Percentiles rank a stretch among this genome's conserved stretches.
phyloP scores from a whole-genome alignment of 352 stramenopile genomes.

The Phytopythium ostracodes region DNA sequence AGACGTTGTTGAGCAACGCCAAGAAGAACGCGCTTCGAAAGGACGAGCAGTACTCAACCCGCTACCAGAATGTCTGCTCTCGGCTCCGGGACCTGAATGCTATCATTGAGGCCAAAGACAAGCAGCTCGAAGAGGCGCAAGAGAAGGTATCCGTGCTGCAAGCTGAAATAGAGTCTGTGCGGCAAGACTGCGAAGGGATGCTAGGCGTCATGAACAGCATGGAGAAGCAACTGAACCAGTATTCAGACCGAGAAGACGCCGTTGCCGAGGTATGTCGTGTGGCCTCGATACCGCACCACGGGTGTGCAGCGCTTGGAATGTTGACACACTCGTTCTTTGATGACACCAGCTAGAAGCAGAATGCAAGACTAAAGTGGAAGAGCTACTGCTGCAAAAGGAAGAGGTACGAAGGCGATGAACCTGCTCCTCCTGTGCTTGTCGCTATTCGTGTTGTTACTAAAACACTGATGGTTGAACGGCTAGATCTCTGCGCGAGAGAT shows the following conservation, averaged over 20 bases:
- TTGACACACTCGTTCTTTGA: neutral
- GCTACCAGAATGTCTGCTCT: constrained; percentile 73
- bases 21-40: constrained; percentile 60
- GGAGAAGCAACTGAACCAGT: constrained; percentile 82
- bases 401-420: constrained; percentile 28
- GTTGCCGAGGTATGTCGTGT: constrained; percentile 46
- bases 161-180: constrained; percentile 57
- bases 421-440: neutral
- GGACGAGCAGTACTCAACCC: constrained; percentile 45
- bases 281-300: too few relatives aligned
- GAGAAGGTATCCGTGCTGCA: constrained; percentile 32
- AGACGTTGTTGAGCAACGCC: constrained; percentile 46
- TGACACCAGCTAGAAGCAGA: constrained; percentile 53
- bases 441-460: neutral
- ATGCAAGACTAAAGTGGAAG: constrained; percentile 67
- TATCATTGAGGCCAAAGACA: constrained; percentile 52
- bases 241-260: constrained; percentile 65
- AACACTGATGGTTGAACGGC: neutral
- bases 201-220: constrained; percentile 77
- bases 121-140: constrained; percentile 45
- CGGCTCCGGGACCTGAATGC: constrained; percentile 59
- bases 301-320: neutral
- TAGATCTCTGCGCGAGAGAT: constrained; percentile 59
- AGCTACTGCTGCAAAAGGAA: constrained; percentile 71
- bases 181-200: constrained; percentile 81